A percentile compares a stretch with the other conserved stretches of the same genome.
phyloP scores from a whole-genome alignment of 192 early-diverging fungal genomes.

The Podila clonocystis region DNA sequence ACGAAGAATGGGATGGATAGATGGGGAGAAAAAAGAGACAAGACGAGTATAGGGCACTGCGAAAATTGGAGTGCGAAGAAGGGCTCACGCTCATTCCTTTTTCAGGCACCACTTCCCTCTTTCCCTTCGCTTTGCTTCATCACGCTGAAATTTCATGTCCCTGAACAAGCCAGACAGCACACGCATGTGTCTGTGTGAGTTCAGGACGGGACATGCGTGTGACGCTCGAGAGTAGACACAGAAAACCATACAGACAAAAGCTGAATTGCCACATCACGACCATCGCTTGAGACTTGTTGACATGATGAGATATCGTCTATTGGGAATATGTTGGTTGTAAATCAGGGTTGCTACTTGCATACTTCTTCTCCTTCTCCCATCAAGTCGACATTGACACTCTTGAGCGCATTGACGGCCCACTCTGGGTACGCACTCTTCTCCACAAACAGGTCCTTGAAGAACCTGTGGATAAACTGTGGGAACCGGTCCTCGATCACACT shows the following conservation, averaged over 20 bases:
- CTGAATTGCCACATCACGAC: too few relatives aligned
- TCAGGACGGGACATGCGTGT: too few relatives aligned
- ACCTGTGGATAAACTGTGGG: constrained; percentile 74
- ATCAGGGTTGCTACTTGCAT: background rate
- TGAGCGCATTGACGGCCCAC: constrained; percentile 80
- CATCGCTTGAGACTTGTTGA: too few relatives aligned
- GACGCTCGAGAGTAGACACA: too few relatives aligned
- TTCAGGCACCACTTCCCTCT: background rate
- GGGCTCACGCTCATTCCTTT: background rate
- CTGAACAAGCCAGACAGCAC: too few relatives aligned
- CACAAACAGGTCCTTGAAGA: constrained; percentile 73
- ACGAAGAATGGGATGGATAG: background rate
- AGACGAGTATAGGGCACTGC: background rate
- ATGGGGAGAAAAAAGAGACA: background rate
- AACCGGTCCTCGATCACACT: constrained; percentile 76
- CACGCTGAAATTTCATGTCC: background rate
- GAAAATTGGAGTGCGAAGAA: constrained; percentile 2
- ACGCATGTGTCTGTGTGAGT: too few relatives aligned
- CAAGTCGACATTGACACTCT: constrained; percentile 75
- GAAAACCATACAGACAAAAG: too few relatives aligned
- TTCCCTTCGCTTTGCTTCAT: background rate
- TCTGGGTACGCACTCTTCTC: constrained; percentile 69
- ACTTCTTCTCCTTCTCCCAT: constrained; percentile 9
- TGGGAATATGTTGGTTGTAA: too few relatives aligned
- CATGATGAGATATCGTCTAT: too few relatives aligned